Conservation (phyloP, 2,329 filamentous ascomycete species). For the Trichothecium roseum region DNA sequence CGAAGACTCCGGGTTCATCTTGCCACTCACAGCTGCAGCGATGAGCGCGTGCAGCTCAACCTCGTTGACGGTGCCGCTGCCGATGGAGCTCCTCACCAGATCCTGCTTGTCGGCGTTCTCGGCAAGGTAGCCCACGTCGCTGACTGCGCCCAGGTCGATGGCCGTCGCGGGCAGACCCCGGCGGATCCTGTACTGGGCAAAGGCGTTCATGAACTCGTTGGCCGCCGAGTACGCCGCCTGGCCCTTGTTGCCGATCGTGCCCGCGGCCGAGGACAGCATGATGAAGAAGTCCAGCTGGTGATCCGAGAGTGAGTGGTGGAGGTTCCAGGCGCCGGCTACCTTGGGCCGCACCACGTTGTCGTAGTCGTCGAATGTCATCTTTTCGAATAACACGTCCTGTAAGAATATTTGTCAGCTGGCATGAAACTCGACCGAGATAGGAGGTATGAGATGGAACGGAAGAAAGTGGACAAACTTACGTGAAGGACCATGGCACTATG, state of each 20-base stretch:
- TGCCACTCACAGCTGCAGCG: conserved; percentile 37
- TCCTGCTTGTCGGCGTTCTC: conserved; percentile 31
- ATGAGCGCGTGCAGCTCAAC: conserved; percentile 44
- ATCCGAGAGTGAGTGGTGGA: conserved; percentile 18
- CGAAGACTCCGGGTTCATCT: no score
- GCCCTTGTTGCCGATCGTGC: conserved; percentile 16
- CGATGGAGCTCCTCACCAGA: conserved; percentile 37
- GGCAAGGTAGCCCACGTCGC: conserved; percentile 38
- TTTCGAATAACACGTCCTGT: conserved; percentile 18
- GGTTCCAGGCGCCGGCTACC: conserved; percentile 27
- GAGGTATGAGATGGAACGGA: no score
- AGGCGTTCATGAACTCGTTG: conserved; percentile 25
- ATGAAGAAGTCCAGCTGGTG: conserved; percentile 25
- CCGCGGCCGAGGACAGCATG: conserved; percentile 29
- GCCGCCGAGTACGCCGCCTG: conserved; percentile 28
- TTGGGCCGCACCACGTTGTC: conserved; percentile 20
- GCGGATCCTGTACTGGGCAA: conserved; percentile 24
- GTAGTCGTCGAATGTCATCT: conserved; percentile 25
- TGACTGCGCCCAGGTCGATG: conserved; percentile 42
- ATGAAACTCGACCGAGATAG: no score
- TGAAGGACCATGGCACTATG: conserved; percentile 10
- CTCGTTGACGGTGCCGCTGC: conserved; percentile 37
- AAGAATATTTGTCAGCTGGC: conserved; percentile 1
- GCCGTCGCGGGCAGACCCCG: conserved; percentile 32
- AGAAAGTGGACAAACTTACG: no score